Percentiles rank a stretch among this genome's conserved stretches.
These are phyloP conservation scores for Aegilops tauschii DNA, from an alignment of 176 grass and related monocot genomes.

Conservation along the genomic window DNA sequence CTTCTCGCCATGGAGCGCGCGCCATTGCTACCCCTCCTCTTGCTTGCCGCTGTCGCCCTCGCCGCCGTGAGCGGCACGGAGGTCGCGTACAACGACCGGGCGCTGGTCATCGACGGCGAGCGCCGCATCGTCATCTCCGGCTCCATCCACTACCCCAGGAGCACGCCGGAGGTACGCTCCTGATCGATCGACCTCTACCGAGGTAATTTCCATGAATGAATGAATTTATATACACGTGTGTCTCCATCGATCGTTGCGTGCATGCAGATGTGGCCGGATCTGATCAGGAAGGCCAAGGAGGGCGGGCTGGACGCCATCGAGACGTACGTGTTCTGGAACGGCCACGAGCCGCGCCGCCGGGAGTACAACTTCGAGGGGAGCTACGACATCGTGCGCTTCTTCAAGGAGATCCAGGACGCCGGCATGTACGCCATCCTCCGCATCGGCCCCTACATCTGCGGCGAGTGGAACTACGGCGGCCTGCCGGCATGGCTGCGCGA, in stretches of 20 bases:
- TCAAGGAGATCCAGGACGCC: conserved; percentile 58
- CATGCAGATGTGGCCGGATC: conserved; percentile 64
- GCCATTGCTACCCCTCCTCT: not conserved
- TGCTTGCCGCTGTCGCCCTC: not conserved
- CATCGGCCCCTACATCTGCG: conserved; percentile 79
- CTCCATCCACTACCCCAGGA: conserved; percentile 58
- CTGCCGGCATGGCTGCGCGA: conserved; percentile 51
- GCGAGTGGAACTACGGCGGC: conserved; percentile 84
- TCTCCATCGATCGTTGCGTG: too few species aligned
- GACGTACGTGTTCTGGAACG: conserved; percentile 80
- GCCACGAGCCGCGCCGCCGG: conserved; percentile 46
- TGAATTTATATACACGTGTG: too few species aligned
- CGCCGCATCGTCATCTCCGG: conserved; percentile 54
- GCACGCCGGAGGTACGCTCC: conserved; percentile 38
- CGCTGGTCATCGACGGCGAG: conserved; percentile 48
- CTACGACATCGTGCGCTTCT: conserved; percentile 63
- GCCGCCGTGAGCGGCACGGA: not conserved
- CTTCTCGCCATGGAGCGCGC: not conserved
- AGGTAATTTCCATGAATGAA: too few species aligned
- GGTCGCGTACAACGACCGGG: conserved; percentile 33
- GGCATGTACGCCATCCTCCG: conserved; percentile 69
- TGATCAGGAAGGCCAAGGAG: conserved; percentile 51
- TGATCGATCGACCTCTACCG: too few species aligned
- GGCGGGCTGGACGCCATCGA: conserved; percentile 52
- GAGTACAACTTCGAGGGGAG: conserved; percentile 70